Evolutionary conservation across 345 rosid species (phyloP).

Genomic region (Microthlaspi erraticum): DNA sequence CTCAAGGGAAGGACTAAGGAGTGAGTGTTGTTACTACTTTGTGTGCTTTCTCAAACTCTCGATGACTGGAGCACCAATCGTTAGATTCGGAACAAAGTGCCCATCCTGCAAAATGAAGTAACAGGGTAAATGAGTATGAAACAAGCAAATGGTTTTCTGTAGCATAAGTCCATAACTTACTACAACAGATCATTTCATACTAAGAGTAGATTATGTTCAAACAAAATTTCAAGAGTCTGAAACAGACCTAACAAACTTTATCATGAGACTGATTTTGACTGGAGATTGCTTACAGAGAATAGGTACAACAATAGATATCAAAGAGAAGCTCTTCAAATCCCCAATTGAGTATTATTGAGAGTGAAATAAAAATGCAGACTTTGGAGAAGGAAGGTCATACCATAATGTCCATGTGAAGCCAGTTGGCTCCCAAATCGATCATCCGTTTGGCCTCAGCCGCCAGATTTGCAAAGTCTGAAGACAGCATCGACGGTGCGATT

Average conservation of each 20-base stretch:
- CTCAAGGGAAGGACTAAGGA: background rate
- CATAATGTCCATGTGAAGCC: conserved; percentile 99
- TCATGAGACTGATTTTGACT: background rate
- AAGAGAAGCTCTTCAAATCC: background rate
- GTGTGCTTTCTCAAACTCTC: conserved; percentile 93
- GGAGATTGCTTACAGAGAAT: background rate
- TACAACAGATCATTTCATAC: background rate
- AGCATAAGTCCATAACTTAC: background rate
- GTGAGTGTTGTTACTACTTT: conserved; percentile 65
- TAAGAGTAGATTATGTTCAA: background rate
- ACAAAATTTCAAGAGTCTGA: background rate
- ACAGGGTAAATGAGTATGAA: conserved; percentile 9
- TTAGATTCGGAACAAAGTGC: conserved; percentile 90
- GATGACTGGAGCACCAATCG: conserved; percentile 87
- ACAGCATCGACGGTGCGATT: conserved; percentile 95
- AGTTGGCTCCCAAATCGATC: conserved; percentile 81
- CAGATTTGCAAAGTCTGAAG: conserved; percentile 87
- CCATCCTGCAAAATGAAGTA: conserved; percentile 41
- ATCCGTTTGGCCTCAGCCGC: conserved; percentile 90
- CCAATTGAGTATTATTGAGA: background rate
- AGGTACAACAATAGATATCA: background rate
- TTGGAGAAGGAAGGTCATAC: conserved; percentile 42
- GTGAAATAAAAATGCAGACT: background rate
- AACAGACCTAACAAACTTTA: background rate
- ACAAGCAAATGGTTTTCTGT: conserved; percentile 9